Evolutionary conservation across 352 stramenopile species (phyloP).

Genomic region (Phytopythium litorale): DNA sequence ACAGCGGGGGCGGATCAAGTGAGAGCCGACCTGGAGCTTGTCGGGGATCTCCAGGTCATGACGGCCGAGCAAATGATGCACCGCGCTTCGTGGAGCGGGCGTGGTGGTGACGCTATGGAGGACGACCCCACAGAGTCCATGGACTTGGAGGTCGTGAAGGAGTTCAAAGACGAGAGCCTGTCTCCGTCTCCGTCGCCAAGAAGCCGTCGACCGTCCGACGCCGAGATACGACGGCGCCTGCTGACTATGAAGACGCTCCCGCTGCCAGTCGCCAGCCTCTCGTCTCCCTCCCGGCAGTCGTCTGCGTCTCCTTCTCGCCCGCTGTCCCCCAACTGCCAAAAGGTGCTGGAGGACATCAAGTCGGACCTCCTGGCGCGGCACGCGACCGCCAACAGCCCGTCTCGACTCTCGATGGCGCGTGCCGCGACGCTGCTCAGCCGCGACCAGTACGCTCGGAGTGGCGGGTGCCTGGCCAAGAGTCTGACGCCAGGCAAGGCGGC

Average conservation of each 20-base stretch:
- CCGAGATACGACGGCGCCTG: constrained; percentile 30
- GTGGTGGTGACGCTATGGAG: constrained; percentile 7
- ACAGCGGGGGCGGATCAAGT: constrained; percentile 42
- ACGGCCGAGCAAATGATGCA: constrained; percentile 23
- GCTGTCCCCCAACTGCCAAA: constrained; percentile 33
- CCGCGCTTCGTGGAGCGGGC: neutral
- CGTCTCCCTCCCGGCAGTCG: constrained; percentile 1
- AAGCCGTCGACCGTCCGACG: constrained; percentile 15
- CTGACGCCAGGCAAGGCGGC: constrained; percentile 6
- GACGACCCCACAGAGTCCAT: constrained; percentile 2
- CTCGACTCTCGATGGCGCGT: constrained; percentile 8
- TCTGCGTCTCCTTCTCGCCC: constrained; percentile 14
- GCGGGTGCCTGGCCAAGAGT: neutral
- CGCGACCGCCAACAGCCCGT: constrained; percentile 12
- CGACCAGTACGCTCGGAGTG: constrained; percentile 5
- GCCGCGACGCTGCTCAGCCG: constrained; percentile 5
- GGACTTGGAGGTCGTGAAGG: constrained; percentile 6
- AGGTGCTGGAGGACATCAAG: constrained; percentile 42
- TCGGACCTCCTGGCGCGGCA: constrained; percentile 31
- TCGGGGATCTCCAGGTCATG: constrained; percentile 52
- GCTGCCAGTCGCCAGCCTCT: neutral
- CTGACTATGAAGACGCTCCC: constrained; percentile 23
- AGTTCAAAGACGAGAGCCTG: neutral
- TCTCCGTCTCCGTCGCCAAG: neutral
- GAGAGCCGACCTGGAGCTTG: constrained; percentile 54